Percentiles rank a stretch among this genome's conserved stretches.
These are phyloP conservation scores for Fusarium sp. DNA, from an alignment of 2,329 filamentous ascomycete species.

Conservation along the genomic window DNA sequence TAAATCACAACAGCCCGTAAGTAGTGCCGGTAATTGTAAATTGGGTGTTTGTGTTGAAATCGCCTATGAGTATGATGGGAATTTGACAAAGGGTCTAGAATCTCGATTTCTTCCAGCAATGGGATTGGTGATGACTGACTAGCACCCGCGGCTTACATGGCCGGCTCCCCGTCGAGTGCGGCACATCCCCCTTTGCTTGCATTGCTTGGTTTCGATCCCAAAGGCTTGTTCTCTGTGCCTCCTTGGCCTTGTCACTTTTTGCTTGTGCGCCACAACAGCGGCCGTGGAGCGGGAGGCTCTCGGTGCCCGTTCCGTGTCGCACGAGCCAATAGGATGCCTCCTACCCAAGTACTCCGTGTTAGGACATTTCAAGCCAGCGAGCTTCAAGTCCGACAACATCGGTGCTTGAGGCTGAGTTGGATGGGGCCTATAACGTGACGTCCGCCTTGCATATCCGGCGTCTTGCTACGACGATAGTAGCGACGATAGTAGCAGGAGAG, in stretches of 20 bases:
- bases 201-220: conserved; percentile 17
- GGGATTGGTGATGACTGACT: conserved; percentile 17
- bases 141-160: conserved; percentile 8
- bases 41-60: conserved; percentile 25
- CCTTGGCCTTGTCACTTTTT: conserved; percentile 15
- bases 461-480: neutral
- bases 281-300: conserved; percentile 4
- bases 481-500: neutral
- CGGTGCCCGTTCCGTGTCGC: conserved; percentile 2
- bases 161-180: conserved; percentile 27
- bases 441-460: neutral
- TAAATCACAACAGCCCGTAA: conserved; percentile 3
- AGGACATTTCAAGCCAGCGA: neutral
- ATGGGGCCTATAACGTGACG: conserved; percentile 12
- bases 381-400: neutral
- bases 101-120: conserved; percentile 37
- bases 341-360: neutral
- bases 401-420: conserved; percentile 18
- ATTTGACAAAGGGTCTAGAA: conserved; percentile 34
- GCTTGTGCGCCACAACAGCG: neutral
- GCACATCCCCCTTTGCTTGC: conserved; percentile 23
- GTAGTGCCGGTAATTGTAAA: conserved; percentile 14
- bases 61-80: conserved; percentile 39
- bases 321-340: conserved; percentile 10
- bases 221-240: conserved; percentile 14